These are phyloP conservation scores for Brettanomyces sp. DNA, from an alignment of 805 yeast genomes.

Conservation along the genomic window DNA sequence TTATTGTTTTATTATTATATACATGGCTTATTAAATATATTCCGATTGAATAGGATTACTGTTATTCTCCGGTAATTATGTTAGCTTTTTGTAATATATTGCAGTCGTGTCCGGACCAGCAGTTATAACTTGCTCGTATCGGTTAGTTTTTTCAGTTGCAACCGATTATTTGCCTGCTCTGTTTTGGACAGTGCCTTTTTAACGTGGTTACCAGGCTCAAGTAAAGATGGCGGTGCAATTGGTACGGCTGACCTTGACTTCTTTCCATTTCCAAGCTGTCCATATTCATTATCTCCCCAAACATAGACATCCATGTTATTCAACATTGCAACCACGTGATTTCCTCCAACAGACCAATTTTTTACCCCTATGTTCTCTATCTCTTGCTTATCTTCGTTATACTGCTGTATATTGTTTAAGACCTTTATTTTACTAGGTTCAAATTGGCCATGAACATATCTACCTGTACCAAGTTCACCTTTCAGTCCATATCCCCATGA, in stretches of 20 bases:
- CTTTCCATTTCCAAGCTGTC: slow-evolving; percentile 83
- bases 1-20: too few relatives aligned
- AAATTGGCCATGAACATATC: slow-evolving; percentile 63
- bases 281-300: slow-evolving; percentile 81
- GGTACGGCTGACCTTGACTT: slow-evolving; percentile 51
- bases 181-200: slow-evolving; percentile 14
- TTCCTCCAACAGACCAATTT: slow-evolving; percentile 50
- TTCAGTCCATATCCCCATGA: slow-evolving; percentile 77
- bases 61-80: neutral
- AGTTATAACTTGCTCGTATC: slow-evolving; percentile 44
- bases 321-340: slow-evolving; percentile 55
- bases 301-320: slow-evolving; percentile 54
- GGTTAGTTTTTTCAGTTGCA: slow-evolving; percentile 30
- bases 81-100: slow-evolving; percentile 39
- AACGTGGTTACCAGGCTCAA: slow-evolving; percentile 38
- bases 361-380: slow-evolving; percentile 39
- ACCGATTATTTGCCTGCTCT: slow-evolving; percentile 30
- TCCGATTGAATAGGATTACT: too few relatives aligned
- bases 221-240: slow-evolving; percentile 38
- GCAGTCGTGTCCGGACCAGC: slow-evolving; percentile 60
- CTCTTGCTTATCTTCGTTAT: slow-evolving; percentile 34
- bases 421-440: slow-evolving; percentile 53
- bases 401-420: slow-evolving; percentile 42
- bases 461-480: slow-evolving; percentile 81
- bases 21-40: too few relatives aligned